phyloP scores from a whole-genome alignment of 208 protist species.

The Phytomonas serpens region DNA sequence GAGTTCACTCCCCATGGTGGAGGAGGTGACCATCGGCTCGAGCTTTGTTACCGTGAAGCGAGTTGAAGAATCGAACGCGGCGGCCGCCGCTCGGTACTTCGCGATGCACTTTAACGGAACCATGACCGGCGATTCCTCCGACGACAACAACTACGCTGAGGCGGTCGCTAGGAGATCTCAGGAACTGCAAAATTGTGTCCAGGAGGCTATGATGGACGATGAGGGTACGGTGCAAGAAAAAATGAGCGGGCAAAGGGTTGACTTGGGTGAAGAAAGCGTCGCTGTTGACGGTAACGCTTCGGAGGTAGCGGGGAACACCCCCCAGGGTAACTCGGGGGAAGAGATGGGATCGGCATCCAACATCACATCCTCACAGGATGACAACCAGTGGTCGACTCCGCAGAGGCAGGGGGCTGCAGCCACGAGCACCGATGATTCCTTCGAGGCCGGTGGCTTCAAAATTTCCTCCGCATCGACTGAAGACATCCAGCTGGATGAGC shows the following conservation, averaged over 20 bases:
- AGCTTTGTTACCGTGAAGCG: conserved; percentile 77
- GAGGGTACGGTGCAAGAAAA: conserved; percentile 3
- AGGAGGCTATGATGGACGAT: conserved; percentile 12
- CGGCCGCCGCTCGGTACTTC: conserved; percentile 55
- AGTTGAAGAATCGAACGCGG: conserved; percentile 47
- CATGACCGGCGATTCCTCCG: conserved; percentile 1
- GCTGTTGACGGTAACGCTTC: background rate
- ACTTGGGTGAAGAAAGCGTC: background rate
- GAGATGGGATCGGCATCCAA: background rate
- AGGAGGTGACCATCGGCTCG: conserved; percentile 77
- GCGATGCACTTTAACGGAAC: conserved; percentile 40
- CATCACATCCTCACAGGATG: too few species aligned
- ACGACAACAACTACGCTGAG: conserved; percentile 10
- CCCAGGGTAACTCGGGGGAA: background rate
- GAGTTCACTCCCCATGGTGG: conserved; percentile 70
- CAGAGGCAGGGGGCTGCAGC: too few species aligned
- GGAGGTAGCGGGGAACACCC: background rate
- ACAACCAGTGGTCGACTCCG: too few species aligned
- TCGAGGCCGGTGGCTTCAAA: background rate
- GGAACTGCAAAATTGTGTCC: conserved; percentile 39
- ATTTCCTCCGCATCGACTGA: background rate
- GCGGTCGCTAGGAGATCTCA: conserved; percentile 38
- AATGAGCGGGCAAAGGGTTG: background rate
- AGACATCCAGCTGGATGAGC: conserved; percentile 31
- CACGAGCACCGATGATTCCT: background rate